Conservation (phyloP, 768 basidiomycete genomes). For the Lactifluus subvellereus region DNA sequence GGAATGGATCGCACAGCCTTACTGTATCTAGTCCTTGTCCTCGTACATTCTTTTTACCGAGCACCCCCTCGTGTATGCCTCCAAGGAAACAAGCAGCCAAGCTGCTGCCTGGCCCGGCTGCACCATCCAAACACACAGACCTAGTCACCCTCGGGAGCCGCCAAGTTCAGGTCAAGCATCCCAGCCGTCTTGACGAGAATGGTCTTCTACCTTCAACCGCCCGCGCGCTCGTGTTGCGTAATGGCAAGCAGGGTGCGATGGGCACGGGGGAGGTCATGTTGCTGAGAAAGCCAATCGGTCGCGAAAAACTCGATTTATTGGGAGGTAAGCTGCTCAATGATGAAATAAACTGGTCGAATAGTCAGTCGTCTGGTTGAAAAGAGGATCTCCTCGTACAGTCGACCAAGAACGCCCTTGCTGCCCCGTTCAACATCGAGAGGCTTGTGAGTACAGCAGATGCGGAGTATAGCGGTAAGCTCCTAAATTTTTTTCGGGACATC, state of each 20-base stretch:
- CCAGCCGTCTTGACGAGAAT: conserved; percentile 42
- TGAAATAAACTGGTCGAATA: conserved; percentile 14
- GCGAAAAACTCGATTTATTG: conserved; percentile 75
- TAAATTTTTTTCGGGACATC: conserved; percentile 3
- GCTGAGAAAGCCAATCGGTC: conserved; percentile 56
- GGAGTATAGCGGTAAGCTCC: conserved; percentile 56
- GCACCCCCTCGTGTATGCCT: conserved; percentile 16
- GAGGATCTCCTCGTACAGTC: conserved; percentile 62
- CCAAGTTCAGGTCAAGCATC: conserved; percentile 37
- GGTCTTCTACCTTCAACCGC: conserved; percentile 57
- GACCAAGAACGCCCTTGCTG: conserved; percentile 48
- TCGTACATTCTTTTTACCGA: neutral
- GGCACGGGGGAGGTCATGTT: conserved; percentile 64
- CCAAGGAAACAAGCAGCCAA: conserved; percentile 23
- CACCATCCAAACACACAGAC: conserved; percentile 28
- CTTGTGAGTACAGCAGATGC: conserved; percentile 67
- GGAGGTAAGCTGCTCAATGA: conserved; percentile 46
- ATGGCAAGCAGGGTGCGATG: conserved; percentile 65
- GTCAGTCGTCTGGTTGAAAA: conserved; percentile 29
- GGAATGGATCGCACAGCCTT: conserved; percentile 4
- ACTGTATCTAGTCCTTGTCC: neutral
- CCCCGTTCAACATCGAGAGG: conserved; percentile 58
- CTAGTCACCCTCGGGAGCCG: conserved; percentile 53
- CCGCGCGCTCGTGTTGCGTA: conserved; percentile 68
- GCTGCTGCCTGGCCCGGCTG: neutral